These are phyloP conservation scores for Penicillium tannophilum DNA, from an alignment of 495 filamentous ascomycete species.

Conservation along the genomic window DNA sequence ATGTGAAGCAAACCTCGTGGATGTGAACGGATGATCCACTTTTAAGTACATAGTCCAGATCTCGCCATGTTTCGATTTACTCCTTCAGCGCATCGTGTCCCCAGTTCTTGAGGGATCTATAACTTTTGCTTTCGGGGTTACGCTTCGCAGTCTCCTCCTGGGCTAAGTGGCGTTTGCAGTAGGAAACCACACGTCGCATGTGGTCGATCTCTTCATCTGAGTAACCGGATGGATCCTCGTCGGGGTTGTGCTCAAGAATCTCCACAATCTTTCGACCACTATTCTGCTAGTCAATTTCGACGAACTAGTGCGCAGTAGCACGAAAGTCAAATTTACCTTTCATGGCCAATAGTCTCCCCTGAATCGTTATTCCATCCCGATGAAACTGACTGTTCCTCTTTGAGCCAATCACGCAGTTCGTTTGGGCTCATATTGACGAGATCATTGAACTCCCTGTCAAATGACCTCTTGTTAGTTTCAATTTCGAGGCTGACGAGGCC, in stretches of 20 bases:
- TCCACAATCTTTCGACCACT: slow-evolving; percentile 65
- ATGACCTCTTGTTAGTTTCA: slow-evolving; percentile 29
- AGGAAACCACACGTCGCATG: slow-evolving; percentile 66
- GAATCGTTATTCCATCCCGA: slow-evolving; percentile 61
- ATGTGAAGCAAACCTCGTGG: neutral
- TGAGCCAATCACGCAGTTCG: slow-evolving; percentile 65
- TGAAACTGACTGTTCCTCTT: slow-evolving; percentile 51
- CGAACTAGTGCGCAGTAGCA: neutral
- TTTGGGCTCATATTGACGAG: slow-evolving; percentile 67
- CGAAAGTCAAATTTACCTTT: slow-evolving; percentile 46
- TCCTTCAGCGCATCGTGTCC: slow-evolving; percentile 62
- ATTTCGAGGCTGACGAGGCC: neutral
- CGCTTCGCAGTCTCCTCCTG: slow-evolving; percentile 63
- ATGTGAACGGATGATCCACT: no score
- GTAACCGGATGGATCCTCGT: slow-evolving; percentile 56
- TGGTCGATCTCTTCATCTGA: slow-evolving; percentile 59
- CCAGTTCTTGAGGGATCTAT: slow-evolving; percentile 68
- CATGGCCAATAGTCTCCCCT: slow-evolving; percentile 67
- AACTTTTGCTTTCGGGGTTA: slow-evolving; percentile 56
- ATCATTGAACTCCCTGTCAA: slow-evolving; percentile 64
- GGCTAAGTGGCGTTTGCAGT: slow-evolving; percentile 66
- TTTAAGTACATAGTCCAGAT: neutral
- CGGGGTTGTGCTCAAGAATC: slow-evolving; percentile 63
- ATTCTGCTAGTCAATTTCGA: neutral
- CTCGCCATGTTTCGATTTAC: neutral